phyloP scores from a whole-genome alignment of 345 rosid species.

The Euphorbia tirucalli region DNA sequence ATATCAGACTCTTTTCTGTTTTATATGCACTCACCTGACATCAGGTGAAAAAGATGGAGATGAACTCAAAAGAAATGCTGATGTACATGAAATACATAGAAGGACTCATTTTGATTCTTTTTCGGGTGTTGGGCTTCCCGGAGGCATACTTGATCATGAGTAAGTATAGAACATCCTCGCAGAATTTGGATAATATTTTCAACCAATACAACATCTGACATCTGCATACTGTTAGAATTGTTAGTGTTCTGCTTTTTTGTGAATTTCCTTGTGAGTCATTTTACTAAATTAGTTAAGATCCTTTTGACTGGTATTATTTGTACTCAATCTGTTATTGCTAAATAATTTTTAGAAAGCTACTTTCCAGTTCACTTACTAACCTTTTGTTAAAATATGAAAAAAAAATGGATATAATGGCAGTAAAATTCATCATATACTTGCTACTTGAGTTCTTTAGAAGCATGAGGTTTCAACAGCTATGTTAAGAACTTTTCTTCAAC shows the following conservation, averaged over 20 bases:
- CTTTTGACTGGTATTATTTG: neutral
- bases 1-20: constrained; percentile 83
- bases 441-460: neutral
- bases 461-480: neutral
- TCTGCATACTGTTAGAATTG: neutral
- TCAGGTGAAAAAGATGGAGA: constrained; percentile 94
- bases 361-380: neutral
- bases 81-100: constrained; percentile 79
- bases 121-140: constrained; percentile 65
- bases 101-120: constrained; percentile 68
- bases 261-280: neutral
- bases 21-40: constrained; percentile 77
- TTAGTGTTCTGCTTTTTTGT: neutral
- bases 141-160: constrained; percentile 75
- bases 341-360: neutral
- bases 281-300: too few relatives aligned
- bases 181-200: neutral
- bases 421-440: neutral
- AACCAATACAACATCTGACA: neutral
- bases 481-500: neutral
- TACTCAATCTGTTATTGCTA: neutral
- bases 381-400: too few relatives aligned
- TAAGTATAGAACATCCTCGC: constrained; percentile 36
- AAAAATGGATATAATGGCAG: neutral
- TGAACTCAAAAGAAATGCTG: constrained; percentile 77